These are phyloP conservation scores for Coleophoma cylindrospora DNA, from an alignment of 2,329 filamentous ascomycete species.

Conservation along the genomic window DNA sequence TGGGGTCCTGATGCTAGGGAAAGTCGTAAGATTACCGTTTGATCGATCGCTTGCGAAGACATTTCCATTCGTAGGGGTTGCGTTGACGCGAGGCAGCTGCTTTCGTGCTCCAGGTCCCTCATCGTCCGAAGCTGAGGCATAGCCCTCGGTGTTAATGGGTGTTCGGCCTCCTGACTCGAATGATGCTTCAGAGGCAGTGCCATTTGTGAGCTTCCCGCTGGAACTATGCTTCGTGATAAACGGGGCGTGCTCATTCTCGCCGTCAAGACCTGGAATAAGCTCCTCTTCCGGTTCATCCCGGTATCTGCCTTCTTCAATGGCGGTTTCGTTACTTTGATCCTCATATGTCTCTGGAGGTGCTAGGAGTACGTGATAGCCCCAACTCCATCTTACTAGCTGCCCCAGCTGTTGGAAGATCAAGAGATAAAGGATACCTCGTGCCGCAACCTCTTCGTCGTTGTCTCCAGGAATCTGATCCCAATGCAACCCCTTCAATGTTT, in stretches of 20 bases:
- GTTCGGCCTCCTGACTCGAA: constrained; percentile 28
- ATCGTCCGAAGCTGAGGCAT: constrained; percentile 27
- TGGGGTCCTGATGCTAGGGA: constrained; percentile 46
- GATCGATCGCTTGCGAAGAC: constrained; percentile 8
- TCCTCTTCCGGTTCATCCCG: constrained; percentile 37
- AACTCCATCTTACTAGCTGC: constrained; percentile 93
- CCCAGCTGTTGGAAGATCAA: constrained; percentile 97
- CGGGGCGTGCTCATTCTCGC: constrained; percentile 27
- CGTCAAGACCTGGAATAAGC: constrained; percentile 41
- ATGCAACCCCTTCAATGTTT: constrained; percentile 86
- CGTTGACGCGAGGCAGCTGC: constrained; percentile 16
- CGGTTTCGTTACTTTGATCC: constrained; percentile 53
- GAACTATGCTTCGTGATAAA: constrained; percentile 16
- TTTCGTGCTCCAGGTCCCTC: constrained; percentile 35
- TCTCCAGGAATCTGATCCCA: constrained; percentile 90
- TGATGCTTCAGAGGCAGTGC: constrained; percentile 13
- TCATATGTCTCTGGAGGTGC: constrained; percentile 73
- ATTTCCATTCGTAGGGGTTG: constrained; percentile 19
- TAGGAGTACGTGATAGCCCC: constrained; percentile 94
- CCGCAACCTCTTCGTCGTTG: constrained; percentile 91
- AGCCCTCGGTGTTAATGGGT: constrained; percentile 21
- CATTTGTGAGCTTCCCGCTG: constrained; percentile 5
- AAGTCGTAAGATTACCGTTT: constrained; percentile 52
- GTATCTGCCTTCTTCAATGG: constrained; percentile 48
- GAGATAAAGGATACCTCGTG: constrained; percentile 89